Evolutionary conservation across 2,329 filamentous ascomycete species (phyloP).

Genomic region (Cladophialophora immunda): DNA sequence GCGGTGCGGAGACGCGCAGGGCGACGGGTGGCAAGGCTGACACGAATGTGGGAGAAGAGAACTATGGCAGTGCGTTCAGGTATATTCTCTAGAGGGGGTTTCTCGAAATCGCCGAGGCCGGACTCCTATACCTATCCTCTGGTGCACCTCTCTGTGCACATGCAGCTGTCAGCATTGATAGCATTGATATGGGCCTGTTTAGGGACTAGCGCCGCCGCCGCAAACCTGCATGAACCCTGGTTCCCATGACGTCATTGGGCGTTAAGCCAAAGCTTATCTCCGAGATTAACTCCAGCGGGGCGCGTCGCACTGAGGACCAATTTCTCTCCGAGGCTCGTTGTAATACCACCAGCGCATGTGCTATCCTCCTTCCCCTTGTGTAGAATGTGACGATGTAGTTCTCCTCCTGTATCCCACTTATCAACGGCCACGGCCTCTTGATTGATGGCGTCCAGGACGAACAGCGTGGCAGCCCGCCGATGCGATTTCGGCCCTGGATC

Average conservation of each 20-base stretch:
- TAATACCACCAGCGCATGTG: background rate
- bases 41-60: constrained; percentile 47
- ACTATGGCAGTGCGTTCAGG: constrained; percentile 30
- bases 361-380: background rate
- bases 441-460: background rate
- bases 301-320: background rate
- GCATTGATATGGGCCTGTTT: background rate
- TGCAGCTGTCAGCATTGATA: too few species aligned
- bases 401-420: background rate
- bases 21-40: constrained; percentile 40
- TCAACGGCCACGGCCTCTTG: background rate
- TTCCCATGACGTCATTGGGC: background rate
- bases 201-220: background rate
- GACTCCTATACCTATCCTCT: too few species aligned
- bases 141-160: too few species aligned
- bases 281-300: constrained; percentile 6
- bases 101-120: too few species aligned
- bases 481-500: background rate
- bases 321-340: background rate
- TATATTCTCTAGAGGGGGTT: constrained; percentile 22
- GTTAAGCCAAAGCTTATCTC: background rate
- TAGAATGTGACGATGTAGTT: background rate
- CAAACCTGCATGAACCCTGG: background rate
- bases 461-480: background rate
- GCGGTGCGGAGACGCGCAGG: constrained; percentile 13